A percentile compares a stretch with the other conserved stretches of the same genome.
These are phyloP conservation scores for Candida alai DNA, from an alignment of 805 yeast species.

Conservation along the genomic window DNA sequence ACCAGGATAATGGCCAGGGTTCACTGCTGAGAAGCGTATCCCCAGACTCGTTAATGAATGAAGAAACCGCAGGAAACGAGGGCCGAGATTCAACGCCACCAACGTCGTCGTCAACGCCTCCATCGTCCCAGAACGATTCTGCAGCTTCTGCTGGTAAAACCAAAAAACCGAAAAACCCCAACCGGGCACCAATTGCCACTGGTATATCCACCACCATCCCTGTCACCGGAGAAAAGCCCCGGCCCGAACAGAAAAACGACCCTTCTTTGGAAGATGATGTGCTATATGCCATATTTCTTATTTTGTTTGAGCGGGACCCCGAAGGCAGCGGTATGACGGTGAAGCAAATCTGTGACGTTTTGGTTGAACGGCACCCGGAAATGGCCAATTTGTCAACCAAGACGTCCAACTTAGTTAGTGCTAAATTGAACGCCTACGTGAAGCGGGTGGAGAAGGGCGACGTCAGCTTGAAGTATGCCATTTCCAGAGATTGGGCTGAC, in stretches of 20 bases:
- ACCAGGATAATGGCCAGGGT: constrained; percentile 21
- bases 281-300: constrained; percentile 68
- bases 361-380: constrained; percentile 73
- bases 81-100: constrained; percentile 23
- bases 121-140: constrained; percentile 10
- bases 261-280: constrained; percentile 71
- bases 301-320: constrained; percentile 64
- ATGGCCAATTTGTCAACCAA: constrained; percentile 80
- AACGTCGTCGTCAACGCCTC: constrained; percentile 10
- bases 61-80: constrained; percentile 13
- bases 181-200: constrained; percentile 56
- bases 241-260: constrained; percentile 60
- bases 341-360: constrained; percentile 76
- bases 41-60: constrained; percentile 40
- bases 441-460: constrained; percentile 85
- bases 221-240: constrained; percentile 67
- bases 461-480: constrained; percentile 62
- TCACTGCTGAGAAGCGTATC: constrained; percentile 40
- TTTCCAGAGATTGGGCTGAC: constrained; percentile 88
- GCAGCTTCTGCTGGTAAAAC: constrained; percentile 10
- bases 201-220: constrained; percentile 79
- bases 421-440: constrained; percentile 80
- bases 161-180: constrained; percentile 34
- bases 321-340: constrained; percentile 84
- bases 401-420: constrained; percentile 76